A percentile compares a stretch with the other conserved stretches of the same genome.
Evolutionary conservation across 495 filamentous ascomycete genomes (phyloP).

Genomic region (Tuber indicum): DNA sequence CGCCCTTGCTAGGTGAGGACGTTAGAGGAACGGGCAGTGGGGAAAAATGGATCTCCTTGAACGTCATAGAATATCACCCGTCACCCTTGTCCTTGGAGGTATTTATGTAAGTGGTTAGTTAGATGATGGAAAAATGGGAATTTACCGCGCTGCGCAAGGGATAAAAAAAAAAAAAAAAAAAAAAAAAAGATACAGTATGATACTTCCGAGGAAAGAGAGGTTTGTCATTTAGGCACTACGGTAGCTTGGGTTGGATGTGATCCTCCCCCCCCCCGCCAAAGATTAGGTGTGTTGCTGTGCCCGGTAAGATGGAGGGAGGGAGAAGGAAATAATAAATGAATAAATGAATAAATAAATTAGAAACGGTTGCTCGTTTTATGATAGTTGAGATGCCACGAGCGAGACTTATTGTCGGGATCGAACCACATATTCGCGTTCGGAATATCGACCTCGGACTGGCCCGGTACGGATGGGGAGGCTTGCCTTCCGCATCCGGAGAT

Average conservation of each 20-base stretch:
- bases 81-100: not conserved
- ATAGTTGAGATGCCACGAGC: not conserved
- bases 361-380: not conserved
- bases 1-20: not conserved
- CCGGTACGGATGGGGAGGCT: not conserved
- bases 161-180: not conserved
- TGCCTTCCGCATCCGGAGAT: not conserved
- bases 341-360: not conserved
- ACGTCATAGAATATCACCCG: slow-evolving; percentile 1
- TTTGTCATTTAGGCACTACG: not conserved
- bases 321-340: not conserved
- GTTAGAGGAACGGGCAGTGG: not conserved
- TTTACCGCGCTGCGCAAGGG: not conserved
- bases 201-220: not conserved
- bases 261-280: not conserved
- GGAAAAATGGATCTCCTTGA: not conserved
- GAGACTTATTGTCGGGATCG: not conserved
- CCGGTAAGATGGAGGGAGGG: not conserved
- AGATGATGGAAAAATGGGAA: not conserved
- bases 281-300: not conserved
- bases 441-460: not conserved
- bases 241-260: not conserved
- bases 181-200: not conserved
- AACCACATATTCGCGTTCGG: not conserved
- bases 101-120: not conserved